Evolutionary conservation across 192 early-diverging fungal species (phyloP).

Genomic region (Linnemannia schmuckeri): DNA sequence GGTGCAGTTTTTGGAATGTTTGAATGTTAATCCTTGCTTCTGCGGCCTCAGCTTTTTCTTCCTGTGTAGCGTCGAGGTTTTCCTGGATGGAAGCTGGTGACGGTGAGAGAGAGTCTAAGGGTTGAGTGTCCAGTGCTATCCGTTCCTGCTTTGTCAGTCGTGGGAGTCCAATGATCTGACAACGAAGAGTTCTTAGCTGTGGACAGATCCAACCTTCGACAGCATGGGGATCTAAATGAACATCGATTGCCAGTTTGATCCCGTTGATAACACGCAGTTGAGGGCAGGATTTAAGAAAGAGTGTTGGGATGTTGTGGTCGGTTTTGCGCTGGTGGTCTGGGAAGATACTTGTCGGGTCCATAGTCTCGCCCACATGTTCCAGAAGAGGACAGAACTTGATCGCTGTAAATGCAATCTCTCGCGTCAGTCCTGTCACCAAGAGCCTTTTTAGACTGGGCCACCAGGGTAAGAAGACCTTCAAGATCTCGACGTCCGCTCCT

Average conservation of each 20-base stretch:
- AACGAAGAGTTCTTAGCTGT: background rate
- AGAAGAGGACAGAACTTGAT: background rate
- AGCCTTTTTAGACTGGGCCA: background rate
- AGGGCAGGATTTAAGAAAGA: background rate
- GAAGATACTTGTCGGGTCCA: background rate
- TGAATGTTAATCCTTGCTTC: background rate
- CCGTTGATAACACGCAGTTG: background rate
- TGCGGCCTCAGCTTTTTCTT: background rate
- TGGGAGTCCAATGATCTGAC: background rate
- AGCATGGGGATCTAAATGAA: background rate
- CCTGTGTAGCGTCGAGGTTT: too few relatives aligned
- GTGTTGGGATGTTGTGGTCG: background rate
- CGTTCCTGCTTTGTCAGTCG: background rate
- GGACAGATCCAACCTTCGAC: background rate
- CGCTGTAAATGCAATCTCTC: background rate
- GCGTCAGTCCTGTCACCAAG: background rate
- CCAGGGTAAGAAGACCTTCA: background rate
- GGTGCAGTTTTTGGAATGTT: background rate
- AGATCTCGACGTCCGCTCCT: background rate
- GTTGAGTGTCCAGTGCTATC: background rate
- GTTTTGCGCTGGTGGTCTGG: background rate
- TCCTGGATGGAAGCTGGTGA: background rate
- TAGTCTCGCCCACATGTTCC: background rate
- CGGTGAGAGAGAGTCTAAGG: background rate
- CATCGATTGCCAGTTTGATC: background rate